These are phyloP conservation scores for Boletus reticuloceps DNA, from an alignment of 768 basidiomycete genomes.

Conservation along the genomic window DNA sequence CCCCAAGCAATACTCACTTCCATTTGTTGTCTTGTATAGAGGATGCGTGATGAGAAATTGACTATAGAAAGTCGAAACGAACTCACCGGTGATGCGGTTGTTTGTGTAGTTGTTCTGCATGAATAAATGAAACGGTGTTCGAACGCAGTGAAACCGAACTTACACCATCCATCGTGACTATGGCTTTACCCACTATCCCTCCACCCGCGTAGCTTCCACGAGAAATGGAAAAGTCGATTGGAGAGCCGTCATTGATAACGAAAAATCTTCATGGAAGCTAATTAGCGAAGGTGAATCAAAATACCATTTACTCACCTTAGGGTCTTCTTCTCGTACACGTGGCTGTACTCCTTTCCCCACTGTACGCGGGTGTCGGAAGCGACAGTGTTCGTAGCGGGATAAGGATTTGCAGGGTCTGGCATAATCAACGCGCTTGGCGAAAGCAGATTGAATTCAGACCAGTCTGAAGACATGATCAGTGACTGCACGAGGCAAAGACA, in stretches of 20 bases:
- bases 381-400: background rate
- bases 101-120: background rate
- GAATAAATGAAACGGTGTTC: background rate
- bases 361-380: background rate
- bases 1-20: background rate
- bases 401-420: background rate
- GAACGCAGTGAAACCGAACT: background rate
- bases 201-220: background rate
- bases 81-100: background rate
- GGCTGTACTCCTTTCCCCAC: background rate
- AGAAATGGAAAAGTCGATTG: conserved; percentile 2
- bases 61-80: background rate
- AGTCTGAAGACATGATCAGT: background rate
- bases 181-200: background rate
- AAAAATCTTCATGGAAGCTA: background rate
- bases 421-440: background rate
- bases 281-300: background rate
- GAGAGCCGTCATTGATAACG: conserved; percentile 4
- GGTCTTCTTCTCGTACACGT: background rate
- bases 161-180: background rate
- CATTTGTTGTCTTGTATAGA: background rate
- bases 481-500: background rate
- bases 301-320: background rate
- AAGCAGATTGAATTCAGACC: background rate
- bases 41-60: no score